These are phyloP conservation scores for Plasmodium malariae DNA, from an alignment of 169 alveolate species.

Conservation along the genomic window DNA sequence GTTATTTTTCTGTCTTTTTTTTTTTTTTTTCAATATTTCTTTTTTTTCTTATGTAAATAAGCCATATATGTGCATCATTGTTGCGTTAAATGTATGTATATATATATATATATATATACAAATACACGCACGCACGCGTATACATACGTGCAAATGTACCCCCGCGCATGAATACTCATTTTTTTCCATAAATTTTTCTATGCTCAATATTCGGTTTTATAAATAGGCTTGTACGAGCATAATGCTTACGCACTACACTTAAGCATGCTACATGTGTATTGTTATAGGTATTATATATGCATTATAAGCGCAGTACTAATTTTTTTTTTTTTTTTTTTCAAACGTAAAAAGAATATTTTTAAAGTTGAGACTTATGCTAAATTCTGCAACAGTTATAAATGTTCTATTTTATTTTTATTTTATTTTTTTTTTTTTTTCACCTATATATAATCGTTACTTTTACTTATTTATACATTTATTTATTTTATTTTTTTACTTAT, in stretches of 20 bases:
- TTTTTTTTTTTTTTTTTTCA: background rate
- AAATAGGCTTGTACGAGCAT: too few species aligned
- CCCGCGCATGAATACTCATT: too few species aligned
- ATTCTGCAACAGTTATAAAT: slow-evolving; percentile 7
- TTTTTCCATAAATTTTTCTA: too few species aligned
- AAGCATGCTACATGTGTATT: too few species aligned
- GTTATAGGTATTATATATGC: too few species aligned
- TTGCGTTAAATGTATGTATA: background rate
- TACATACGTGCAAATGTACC: background rate
- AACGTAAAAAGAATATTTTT: background rate
- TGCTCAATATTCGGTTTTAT: too few species aligned
- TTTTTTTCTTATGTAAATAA: background rate
- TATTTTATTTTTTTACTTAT: too few species aligned
- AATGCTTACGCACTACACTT: too few species aligned
- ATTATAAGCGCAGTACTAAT: too few species aligned
- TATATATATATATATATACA: background rate
- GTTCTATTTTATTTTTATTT: background rate
- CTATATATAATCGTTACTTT: too few species aligned
- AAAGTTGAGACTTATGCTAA: slow-evolving; percentile 10
- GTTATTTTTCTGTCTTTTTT: background rate
- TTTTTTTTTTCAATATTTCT: too few species aligned
- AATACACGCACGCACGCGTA: background rate
- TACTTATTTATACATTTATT: too few species aligned
- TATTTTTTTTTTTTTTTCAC: background rate
- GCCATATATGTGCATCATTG: background rate